Evolutionary conservation across 768 basidiomycete genomes (phyloP), one percentile per base, ranked within the genome.

Genomic region (Hericium erinaceus): DNA sequence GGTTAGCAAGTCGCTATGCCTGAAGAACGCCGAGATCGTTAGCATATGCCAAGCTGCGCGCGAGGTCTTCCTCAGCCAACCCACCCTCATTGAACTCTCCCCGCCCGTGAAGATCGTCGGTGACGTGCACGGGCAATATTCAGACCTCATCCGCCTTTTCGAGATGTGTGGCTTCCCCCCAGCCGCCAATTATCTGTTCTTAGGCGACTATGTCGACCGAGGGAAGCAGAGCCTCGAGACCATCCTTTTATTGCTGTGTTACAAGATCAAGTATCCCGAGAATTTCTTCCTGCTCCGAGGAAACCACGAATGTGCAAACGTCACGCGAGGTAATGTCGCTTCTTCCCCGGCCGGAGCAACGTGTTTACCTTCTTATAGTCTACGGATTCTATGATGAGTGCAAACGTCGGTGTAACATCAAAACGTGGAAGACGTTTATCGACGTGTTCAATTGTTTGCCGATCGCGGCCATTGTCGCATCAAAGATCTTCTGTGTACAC

Each of bases 361-460:
- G 8, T 39, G 38, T 57, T 60, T 13, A 59, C 52, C 54, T 50
- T 60, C 54, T 56, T 33, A 38, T 68, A 98, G 97, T 98, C 20
- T 99, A 99, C 67, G 97, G 97, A 26, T 99, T 99, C 75, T 99
- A 99, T 72, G 97, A 98, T 75, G 97, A 99, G 75, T 99, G 97
- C 80, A 99, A 99, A 75, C 87, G 97, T 68, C 84, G 97, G 62
- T 97, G 94, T 80, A 98, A 95, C 72, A 93, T 98, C 80, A 99
- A 98, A 77, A 95, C 92, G 26, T 99, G 97, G 97, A 98, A 95
- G 75, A 95, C 93, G 2, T 98, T 99, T 72, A 92, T 98, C 71
- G 97, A 99, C 74, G 95, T 98, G 58, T 99, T 99, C 82, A 98
- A 99, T 73, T 95, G 94, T 67, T 83, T 99, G 12, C 97, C 97